Percentiles rank a stretch among this genome's conserved stretches.
Conservation (phyloP, 352 stramenopile species). For the Globisporangium camurandrum region DNA sequence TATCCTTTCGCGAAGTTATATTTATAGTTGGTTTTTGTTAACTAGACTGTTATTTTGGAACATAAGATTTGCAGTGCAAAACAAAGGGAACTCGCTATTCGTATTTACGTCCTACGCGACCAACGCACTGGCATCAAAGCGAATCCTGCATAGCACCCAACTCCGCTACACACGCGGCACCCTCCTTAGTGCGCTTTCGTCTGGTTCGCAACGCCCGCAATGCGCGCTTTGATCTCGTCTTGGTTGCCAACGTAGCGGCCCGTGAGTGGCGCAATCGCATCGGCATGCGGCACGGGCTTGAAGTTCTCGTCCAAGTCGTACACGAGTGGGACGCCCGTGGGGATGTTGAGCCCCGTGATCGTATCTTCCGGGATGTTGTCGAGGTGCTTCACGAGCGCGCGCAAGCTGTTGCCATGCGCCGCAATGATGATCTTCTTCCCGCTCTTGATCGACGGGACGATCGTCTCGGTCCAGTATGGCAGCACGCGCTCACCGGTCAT, state of each 20-base stretch:
- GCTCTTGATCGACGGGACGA: conserved; percentile 91
- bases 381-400: conserved; percentile 98
- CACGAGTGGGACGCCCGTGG: conserved; percentile 92
- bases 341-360: conserved; percentile 97
- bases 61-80: too few species aligned
- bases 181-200: conserved; percentile 83
- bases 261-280: conserved; percentile 86
- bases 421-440: conserved; percentile 97
- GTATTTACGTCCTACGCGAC: background rate
- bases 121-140: background rate
- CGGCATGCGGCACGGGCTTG: conserved; percentile 90
- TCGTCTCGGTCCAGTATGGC: conserved; percentile 93
- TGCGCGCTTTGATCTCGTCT: conserved; percentile 94
- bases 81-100: too few species aligned
- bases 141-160: too few species aligned
- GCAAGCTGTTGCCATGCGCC: conserved; percentile 97
- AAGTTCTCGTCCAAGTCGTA: conserved; percentile 98
- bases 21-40: too few species aligned
- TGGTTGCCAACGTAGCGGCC: conserved; percentile 91
- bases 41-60: too few species aligned
- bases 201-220: conserved; percentile 95
- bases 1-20: too few species aligned
- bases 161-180: too few species aligned
- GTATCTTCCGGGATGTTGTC: conserved; percentile 96
- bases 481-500: conserved; percentile 93